phyloP scores from a whole-genome alignment of 306 rosid genomes.

The Citrullus colocynthis region DNA sequence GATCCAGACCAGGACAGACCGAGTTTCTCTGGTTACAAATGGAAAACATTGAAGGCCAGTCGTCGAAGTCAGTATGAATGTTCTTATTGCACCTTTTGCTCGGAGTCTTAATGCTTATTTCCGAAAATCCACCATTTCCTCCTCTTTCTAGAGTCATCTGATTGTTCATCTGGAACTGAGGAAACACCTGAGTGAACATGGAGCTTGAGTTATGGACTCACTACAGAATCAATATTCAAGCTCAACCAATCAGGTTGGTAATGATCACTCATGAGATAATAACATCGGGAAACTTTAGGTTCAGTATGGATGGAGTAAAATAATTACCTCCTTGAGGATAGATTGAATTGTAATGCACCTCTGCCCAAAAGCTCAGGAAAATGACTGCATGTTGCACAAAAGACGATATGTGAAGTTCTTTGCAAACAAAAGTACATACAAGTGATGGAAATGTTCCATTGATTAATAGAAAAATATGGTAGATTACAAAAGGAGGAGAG shows the following conservation, averaged over 20 bases:
- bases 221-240: neutral
- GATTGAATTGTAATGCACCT: slow-evolving; percentile 93
- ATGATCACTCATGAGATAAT: too few relatives aligned
- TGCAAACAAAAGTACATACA: neutral
- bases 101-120: slow-evolving; percentile 27
- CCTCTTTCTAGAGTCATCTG: slow-evolving; percentile 51
- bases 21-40: neutral
- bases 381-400: slow-evolving; percentile 38
- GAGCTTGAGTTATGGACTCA: neutral
- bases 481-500: neutral
- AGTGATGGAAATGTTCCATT: neutral
- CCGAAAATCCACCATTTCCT: slow-evolving; percentile 77
- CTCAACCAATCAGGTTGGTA: neutral
- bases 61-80: neutral
- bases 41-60: neutral
- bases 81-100: neutral
- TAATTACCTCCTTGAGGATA: slow-evolving; percentile 70
- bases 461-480: neutral
- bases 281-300: neutral
- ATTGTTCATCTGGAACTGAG: slow-evolving; percentile 26
- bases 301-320: neutral
- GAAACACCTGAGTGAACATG: slow-evolving; percentile 9
- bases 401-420: neutral
- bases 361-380: slow-evolving; percentile 93
- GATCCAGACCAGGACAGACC: neutral